phyloP scores from a whole-genome alignment of 2,329 filamentous ascomycete species.

The Cytospora piceae region DNA sequence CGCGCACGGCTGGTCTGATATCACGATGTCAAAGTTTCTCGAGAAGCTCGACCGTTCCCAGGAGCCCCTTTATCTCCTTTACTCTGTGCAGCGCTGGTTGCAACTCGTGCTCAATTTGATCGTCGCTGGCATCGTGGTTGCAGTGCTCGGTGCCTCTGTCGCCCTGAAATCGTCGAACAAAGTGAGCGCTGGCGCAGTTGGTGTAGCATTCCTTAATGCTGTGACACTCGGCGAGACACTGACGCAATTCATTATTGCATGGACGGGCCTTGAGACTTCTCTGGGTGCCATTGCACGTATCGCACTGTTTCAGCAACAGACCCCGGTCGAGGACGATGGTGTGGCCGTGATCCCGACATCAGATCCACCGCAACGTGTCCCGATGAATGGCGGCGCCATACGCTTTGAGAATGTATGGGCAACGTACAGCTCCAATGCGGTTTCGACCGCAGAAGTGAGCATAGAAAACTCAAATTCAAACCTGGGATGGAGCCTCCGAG shows the following conservation, averaged over 20 bases:
- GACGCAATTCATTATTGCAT: constrained; percentile 34
- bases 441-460: background rate
- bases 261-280: constrained; percentile 37
- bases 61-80: constrained; percentile 56
- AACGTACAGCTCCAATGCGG: constrained; percentile 21
- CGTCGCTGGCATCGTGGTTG: constrained; percentile 51
- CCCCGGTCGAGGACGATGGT: constrained; percentile 31
- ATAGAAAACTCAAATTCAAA: background rate
- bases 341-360: constrained; percentile 17
- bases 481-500: constrained; percentile 29
- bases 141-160: constrained; percentile 50
- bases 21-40: constrained; percentile 39
- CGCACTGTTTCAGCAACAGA: constrained; percentile 33
- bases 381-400: constrained; percentile 18
- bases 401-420: constrained; percentile 32
- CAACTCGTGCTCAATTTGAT: constrained; percentile 55
- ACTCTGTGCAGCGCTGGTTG: constrained; percentile 57
- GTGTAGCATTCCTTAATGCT: constrained; percentile 44
- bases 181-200: constrained; percentile 40
- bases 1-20: constrained; percentile 49
- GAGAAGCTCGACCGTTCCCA: constrained; percentile 51
- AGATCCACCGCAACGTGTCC: background rate
- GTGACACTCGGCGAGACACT: constrained; percentile 37
- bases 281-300: constrained; percentile 37
- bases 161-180: constrained; percentile 37